Evolutionary conservation across 306 rosid genomes (phyloP).

Genomic region (Corylus avellana): DNA sequence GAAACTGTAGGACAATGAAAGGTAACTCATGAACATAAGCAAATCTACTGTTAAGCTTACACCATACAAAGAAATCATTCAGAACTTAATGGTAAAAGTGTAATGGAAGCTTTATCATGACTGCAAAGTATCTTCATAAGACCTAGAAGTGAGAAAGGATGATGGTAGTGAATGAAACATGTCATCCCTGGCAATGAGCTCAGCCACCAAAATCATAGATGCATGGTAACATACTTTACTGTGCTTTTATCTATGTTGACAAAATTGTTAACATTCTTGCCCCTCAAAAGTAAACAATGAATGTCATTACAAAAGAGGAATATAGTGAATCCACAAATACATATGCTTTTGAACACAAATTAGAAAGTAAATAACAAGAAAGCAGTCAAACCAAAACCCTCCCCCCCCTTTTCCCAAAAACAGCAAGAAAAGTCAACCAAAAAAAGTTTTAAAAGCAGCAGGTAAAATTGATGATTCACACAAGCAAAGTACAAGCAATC

Average conservation of each 20-base stretch:
- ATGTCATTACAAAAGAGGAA: neutral
- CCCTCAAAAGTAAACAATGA: neutral
- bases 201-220: neutral
- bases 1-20: slow-evolving; percentile 4
- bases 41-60: neutral
- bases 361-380: neutral
- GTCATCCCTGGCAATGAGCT: neutral
- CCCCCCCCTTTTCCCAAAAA: neutral
- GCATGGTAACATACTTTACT: neutral
- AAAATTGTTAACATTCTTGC: neutral
- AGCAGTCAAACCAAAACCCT: neutral
- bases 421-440: neutral
- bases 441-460: neutral
- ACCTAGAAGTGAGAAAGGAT: neutral
- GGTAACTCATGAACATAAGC: neutral
- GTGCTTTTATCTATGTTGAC: neutral
- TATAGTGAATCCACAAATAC: neutral
- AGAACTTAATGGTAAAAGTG: neutral
- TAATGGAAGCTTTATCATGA: neutral
- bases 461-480: neutral
- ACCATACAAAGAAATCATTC: neutral
- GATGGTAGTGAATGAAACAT: neutral
- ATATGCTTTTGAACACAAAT: neutral
- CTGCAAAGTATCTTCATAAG: neutral
- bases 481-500: neutral